Percentiles rank a stretch among this genome's conserved stretches.
Evolutionary conservation across 1,139 yeast genomes (phyloP).

Genomic region (Taphrina betulina): DNA sequence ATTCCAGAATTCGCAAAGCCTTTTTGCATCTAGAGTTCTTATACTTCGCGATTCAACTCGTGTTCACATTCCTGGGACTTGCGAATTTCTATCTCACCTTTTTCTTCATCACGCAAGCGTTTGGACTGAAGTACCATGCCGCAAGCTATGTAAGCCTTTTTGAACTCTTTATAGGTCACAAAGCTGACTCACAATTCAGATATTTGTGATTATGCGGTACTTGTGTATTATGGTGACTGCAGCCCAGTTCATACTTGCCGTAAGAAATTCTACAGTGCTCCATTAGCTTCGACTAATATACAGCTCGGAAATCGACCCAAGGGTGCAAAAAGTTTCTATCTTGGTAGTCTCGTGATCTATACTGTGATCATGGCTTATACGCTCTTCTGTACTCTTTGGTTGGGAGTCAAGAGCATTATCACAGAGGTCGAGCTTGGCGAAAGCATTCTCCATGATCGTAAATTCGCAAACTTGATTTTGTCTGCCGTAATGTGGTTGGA

Average conservation of each 20-base stretch:
- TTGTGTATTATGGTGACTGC: conserved; percentile 76
- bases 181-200: too few relatives aligned
- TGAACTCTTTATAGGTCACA: too few relatives aligned
- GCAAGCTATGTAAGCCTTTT: too few relatives aligned
- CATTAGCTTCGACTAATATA: conserved; percentile 6
- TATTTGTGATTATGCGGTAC: conserved; percentile 40
- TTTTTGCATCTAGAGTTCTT: conserved; percentile 72
- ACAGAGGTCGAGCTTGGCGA: conserved; percentile 48
- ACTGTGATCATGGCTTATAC: conserved; percentile 81
- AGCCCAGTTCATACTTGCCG: conserved; percentile 81
- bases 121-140: conserved; percentile 19
- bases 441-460: conserved; percentile 42
- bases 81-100: conserved; percentile 80
- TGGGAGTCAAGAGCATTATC: conserved; percentile 60
- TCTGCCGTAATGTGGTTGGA: conserved; percentile 63
- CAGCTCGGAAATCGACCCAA: conserved; percentile 82
- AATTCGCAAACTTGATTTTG: conserved; percentile 54
- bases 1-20: conserved; percentile 66
- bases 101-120: conserved; percentile 47
- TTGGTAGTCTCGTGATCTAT: conserved; percentile 66
- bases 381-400: conserved; percentile 74
- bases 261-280: conserved; percentile 43
- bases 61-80: conserved; percentile 65
- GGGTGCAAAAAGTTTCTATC: conserved; percentile 73
- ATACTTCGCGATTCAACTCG: conserved; percentile 66